Base-by-base conservation (phyloP, 2,329 filamentous ascomycete species). In the Meredithiella fracta region DNA sequence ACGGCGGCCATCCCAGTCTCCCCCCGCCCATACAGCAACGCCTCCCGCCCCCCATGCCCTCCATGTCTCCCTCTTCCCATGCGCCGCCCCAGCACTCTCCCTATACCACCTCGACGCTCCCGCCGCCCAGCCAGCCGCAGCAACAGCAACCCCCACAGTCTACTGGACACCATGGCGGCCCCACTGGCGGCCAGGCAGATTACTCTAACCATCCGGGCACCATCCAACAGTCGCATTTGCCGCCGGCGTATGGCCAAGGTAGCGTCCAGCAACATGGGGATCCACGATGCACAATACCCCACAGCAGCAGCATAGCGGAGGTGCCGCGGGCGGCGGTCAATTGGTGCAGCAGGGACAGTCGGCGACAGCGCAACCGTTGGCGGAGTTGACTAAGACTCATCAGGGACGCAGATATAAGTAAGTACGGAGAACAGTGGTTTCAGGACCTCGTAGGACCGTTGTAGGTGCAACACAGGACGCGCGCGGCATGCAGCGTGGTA, bases 361-460 rank as follows among this genome's bases (percentile, higher is more conserved):
- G 26, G 9, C 44, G 29, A 15, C 15, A 15, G 37, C 38, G 26
- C 51, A 58, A n/a, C 56, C 56, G 14, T 47, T 58, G 5, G 51
- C 44, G 4, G 56, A 58, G 22, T 38, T 55, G 3, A 47, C 53
- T 26, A 58, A 58, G 38, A 47, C 42, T 14, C 51, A 52, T 31
- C 52, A 58, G 34, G 56, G 56, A 2, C 56, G 56, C 15, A 58
- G 49, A 38, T 58, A 58, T 49, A 55, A 55, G 56, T 58, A 44
- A n/a, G n/a, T n/a, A n/a, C n/a, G n/a, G n/a, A n/a, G n/a, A n/a
- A n/a, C n/a, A n/a, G n/a, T n/a, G n/a, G n/a, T n/a, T n/a, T n/a
- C n/a, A n/a, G n/a, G n/a, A n/a, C n/a, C n/a, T n/a, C n/a, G n/a
- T n/a, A n/a, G n/a, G n/a, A n/a, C n/a, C n/a, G n/a, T n/a, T n/a